Evolutionary conservation across 345 rosid species (phyloP), one percentile per base, ranked within the genome.

Genomic region (Eucalyptus regnans): DNA sequence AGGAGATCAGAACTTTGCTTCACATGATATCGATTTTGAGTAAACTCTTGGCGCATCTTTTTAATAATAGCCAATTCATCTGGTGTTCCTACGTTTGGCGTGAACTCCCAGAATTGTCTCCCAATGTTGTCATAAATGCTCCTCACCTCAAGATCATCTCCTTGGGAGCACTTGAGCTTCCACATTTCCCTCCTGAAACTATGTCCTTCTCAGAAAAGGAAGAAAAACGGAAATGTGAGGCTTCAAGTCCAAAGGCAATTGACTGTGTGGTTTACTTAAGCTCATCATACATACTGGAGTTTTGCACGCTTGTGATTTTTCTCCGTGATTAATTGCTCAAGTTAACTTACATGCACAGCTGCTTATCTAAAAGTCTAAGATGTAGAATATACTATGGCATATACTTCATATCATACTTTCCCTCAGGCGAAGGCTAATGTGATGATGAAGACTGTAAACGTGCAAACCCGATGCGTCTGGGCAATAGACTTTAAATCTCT

Each of bases 1-100:
- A 94, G 88, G 50, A 93, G 93, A 91, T 94, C 96, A 44, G 95
- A 91, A 46, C 94, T 93, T n/a, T 94, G 96, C 41, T 92, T 94
- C n/a, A 9, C 51, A 46, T 81, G 92, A 64, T 92, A 92, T 50
- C 94, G 90, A 27, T 91, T 89, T 16, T 51, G 27, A 3, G 91
- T 76, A 89, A 95, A 95, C 31, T 92, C n/a, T 11, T 52, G n/a
- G 12, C 92, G 91, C 81, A 84, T 43, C 18, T 86, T 25, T 37
- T 94, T 90, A 6, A 95, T 88, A 37, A 50, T 86, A 87, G 89
- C 92, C 25, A 87, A 88, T 23, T 94, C 93, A 41, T 89, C 92
- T 66, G 86, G 88, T 0, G 89, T 90, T 49, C 95, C 96, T 7
- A 84, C 89, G 52, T 90, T 48, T 5, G 92, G 91, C 49, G 92